phyloP scores from a whole-genome alignment of 805 yeast species.

The Kodamaea lidongshanica region DNA sequence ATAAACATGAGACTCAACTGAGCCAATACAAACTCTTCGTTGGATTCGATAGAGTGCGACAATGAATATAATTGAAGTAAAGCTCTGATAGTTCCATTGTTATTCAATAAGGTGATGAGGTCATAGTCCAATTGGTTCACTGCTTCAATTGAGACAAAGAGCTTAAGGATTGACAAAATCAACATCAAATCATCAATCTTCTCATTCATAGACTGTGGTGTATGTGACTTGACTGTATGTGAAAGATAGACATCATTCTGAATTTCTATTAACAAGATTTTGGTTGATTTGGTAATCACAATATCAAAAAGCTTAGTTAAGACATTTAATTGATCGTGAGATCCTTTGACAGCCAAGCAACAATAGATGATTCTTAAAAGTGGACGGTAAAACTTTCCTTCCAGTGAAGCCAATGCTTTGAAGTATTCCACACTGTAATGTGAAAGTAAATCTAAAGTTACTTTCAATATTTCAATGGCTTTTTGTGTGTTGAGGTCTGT shows the following conservation, averaged over 20 bases:
- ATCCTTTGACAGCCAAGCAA: constrained; percentile 38
- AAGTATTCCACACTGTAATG: constrained; percentile 47
- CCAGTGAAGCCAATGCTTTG: constrained; percentile 33
- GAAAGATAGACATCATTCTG: constrained; percentile 49
- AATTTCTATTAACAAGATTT: constrained; percentile 49
- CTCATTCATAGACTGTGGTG: constrained; percentile 34
- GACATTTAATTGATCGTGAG: constrained; percentile 38
- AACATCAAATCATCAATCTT: constrained; percentile 61
- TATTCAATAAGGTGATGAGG: constrained; percentile 47
- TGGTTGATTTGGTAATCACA: constrained; percentile 63
- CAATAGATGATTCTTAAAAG: constrained; percentile 53
- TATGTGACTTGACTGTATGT: constrained; percentile 26
- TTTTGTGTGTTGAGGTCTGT: constrained; percentile 23
- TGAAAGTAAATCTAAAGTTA: constrained; percentile 40
- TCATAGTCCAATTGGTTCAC: constrained; percentile 43
- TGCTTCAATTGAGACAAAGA: constrained; percentile 45
- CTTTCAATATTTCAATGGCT: constrained; percentile 36
- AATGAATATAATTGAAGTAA: constrained; percentile 61
- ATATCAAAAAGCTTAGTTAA: constrained; percentile 54
- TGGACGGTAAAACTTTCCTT: constrained; percentile 46
- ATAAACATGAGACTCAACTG: constrained; percentile 64
- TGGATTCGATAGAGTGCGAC: constrained; percentile 54
- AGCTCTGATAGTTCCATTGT: constrained; percentile 55
- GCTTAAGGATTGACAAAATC: constrained; percentile 58
- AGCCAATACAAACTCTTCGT: constrained; percentile 64